Base-by-base conservation (phyloP, 768 basidiomycete species). In the Russula abietina region DNA sequence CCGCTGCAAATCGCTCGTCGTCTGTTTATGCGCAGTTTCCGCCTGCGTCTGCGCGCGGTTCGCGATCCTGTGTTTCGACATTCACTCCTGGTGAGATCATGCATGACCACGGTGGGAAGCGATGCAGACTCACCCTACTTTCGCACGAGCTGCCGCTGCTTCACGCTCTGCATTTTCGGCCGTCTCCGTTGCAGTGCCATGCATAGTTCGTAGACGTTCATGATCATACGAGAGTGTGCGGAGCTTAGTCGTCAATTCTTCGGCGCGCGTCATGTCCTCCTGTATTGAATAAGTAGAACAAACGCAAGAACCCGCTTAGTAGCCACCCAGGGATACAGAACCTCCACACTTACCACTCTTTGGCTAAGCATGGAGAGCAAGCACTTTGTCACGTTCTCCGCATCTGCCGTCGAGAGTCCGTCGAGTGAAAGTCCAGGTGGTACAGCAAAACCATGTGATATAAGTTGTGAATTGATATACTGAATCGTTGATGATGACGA, bases 201-300 rank as follows among this genome's bases (percentile, higher is more conserved):
- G 79, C 80, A 91, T 84, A 1, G 82, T 81, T 38, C 75, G 74
- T 63, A 93, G 78, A 14, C 92, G 81, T 70, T 92, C 90, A 62
- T 91, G 80, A 67, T 94, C 92, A 64, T 94, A 93, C 3, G 83
- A 81, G 1, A 93, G 76, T 2, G 89, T 92, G 26, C 89, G 80
- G 19, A 89, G 73, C 68, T 89, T 90, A 0, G 88, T 85, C 0
- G 84, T 81, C 6, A 93, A 68, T 12, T 89, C 84, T 69, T 94
- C 92, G 39, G 87, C 84, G n/a, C 84, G 78, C 12, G 81, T 76
- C 84, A 93, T 88, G 72, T 94, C 92, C 69, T 86, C 78, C 84
- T 85, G 19, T 36, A 9, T 19, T 19, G 30, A 19, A 33, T 2
- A 12, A 33, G 33, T 30, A 33, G 7, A 12, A 22, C 19, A 22